Base-by-base conservation (phyloP, 2,329 filamentous ascomycete species). In the Pseudogymnoascus sp. region DNA sequence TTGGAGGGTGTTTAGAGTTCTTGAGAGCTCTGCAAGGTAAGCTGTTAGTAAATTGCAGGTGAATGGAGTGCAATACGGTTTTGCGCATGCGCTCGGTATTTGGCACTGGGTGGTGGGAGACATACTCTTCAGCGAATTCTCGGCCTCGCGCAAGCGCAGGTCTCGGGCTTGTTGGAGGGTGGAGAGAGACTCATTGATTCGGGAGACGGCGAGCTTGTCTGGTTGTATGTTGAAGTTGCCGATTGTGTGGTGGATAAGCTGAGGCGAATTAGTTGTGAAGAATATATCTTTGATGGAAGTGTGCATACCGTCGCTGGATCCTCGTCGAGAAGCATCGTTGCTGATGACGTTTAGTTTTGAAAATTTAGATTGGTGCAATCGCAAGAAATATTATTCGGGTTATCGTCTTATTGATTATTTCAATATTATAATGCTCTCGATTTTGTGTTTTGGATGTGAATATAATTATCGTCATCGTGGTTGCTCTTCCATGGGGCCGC, bases 221-320 rank as follows among this genome's bases (percentile, higher is more conserved):
- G 90, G 90, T 17, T 84, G 81, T 70, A 93, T 96, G 78, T 96
- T 94, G 85, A 99, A 99, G 81, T 97, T 96, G 69, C 86, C 83
- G 70, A 95, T 88, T 41, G 92, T 96, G 77, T 95, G 89, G 72
- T 87, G 83, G 77, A 99, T 96, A 71, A 97, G 88, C 89, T 94
- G 74, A 39, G 58, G 41, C 21, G 40, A 60, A 58, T 62, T 59
- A 64, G 62, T 50, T 47, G 39, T 39, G 29, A 54, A 33, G 41
- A 26, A 47, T 39, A 54, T 47, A 59, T n/a, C n/a, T 33, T 54
- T 36, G 21, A 21, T 35, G 24, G 47, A 17, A 37, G 57, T 59
- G 60, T 37, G 72, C 84, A 64, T 84, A 95, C 91, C 47, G 87
- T 88, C 47, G 89, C 89, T 67, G 92, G 93, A 74, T 94, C 90